Conservation (phyloP, 768 basidiomycete genomes). For the Tulasnella sp. region DNA sequence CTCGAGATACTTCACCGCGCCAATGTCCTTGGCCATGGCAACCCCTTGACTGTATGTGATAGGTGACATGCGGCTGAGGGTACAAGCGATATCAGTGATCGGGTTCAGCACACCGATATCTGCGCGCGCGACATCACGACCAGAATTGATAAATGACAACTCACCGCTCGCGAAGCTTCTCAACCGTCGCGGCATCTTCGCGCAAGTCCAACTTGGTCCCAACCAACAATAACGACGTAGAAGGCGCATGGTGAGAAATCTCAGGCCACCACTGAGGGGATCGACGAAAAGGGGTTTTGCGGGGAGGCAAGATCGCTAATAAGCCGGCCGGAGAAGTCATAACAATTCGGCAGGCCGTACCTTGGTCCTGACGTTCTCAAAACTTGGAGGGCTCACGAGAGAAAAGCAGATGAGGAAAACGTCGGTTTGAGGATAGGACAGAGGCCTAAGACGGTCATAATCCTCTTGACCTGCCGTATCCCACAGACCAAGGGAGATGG, state of each 20-base stretch:
- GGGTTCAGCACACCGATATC: background rate
- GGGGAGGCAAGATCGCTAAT: constrained; percentile 5
- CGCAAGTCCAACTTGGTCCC: constrained; percentile 97
- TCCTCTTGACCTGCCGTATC: constrained; percentile 99
- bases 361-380: constrained; percentile 97
- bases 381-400: constrained; percentile 92
- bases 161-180: constrained; percentile 84
- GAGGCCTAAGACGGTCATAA: constrained; percentile 92
- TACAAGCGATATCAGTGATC: background rate
- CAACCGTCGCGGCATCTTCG: constrained; percentile 84
- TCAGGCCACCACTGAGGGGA: constrained; percentile 78
- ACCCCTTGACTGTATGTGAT: constrained; percentile 88
- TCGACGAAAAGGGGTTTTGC: constrained; percentile 9
- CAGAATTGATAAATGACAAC: constrained; percentile 17
- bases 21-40: constrained; percentile 84
- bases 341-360: constrained; percentile 32
- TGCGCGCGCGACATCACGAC: background rate
- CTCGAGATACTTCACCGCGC: constrained; percentile 91
- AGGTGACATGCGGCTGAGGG: constrained; percentile 78
- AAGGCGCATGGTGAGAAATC: constrained; percentile 93
- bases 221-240: constrained; percentile 83
- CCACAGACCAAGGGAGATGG: constrained; percentile 96
- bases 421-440: constrained; percentile 98
- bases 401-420: constrained; percentile 99
- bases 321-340: background rate